Base-by-base conservation (phyloP, 2,329 filamentous ascomycete genomes). In the Fusarium heterosporum region DNA sequence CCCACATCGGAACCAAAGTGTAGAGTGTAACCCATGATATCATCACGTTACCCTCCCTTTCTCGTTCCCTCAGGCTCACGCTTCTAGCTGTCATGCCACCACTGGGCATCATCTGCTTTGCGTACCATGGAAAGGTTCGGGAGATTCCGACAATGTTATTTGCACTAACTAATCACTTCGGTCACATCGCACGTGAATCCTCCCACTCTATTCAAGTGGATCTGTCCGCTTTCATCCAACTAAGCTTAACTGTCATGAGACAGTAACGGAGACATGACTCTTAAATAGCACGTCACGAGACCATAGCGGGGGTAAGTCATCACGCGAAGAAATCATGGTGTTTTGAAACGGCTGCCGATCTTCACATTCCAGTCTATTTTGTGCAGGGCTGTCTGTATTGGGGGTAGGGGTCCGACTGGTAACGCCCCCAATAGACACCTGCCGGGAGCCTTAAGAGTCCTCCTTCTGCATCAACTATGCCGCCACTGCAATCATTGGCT, bases 11-110 rank as follows among this genome's bases (percentile, higher is more conserved):
- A 67, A 42, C 46, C 30, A 60, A 19, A 43, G 29, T 45, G 45
- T 42, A 61, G 26, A 43, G 29, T 48, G 45, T 45, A 61, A 64
- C 69, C 69, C 69, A 72, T 72, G 69, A 72, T 72, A 72, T 71
- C 69, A 72, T 72, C 67, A 71, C 59, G 41, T 62, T 66, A 63
- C 67, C 67, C 67, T 64, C 68, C 58, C 45, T 57, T 64, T 26
- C 36, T 19, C 19, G 10, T 16, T n/a, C 22, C 50, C 22, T 47
- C 50, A 53, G 30, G 34, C 34, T 64, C 38, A 58, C 22, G 22
- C 22, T 22, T 22, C 22, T 29, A 29, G 46, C 56, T 68, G 67
- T 72, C 70, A 72, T 69, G 64, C 64, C 67, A 72, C 64, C 42
- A 46, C 39, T 48, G 56, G 55, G 43, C 58, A 70, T 72, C 66